Evolutionary conservation across 73 alveolate species (phyloP).

Genomic region (Paramecium sexaurelia): DNA sequence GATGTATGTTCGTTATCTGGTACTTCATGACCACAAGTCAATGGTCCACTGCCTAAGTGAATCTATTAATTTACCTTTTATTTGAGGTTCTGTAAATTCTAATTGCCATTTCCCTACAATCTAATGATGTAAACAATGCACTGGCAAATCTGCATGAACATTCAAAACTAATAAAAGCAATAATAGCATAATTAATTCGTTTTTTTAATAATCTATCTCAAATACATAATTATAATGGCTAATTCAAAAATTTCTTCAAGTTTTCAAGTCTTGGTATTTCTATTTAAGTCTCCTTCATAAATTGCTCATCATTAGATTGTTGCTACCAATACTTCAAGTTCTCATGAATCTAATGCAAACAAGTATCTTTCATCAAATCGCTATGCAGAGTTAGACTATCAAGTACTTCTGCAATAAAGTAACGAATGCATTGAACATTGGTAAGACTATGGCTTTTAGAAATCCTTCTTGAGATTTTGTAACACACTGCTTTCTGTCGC

Average conservation of each 20-base stretch:
- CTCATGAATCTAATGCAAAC: conserved; percentile 5
- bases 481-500: conserved; percentile 53
- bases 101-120: conserved; percentile 35
- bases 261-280: background rate
- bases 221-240: background rate
- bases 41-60: conserved; percentile 50
- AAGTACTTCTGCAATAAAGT: conserved; percentile 1
- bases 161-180: background rate
- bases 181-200: conserved; percentile 12
- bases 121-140: conserved; percentile 32
- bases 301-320: background rate
- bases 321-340: conserved; percentile 32
- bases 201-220: background rate
- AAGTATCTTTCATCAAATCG: background rate
- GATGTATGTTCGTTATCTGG: conserved; percentile 36
- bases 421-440: conserved; percentile 35
- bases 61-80: background rate
- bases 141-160: conserved; percentile 41
- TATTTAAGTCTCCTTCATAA: conserved; percentile 7
- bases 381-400: background rate
- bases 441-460: conserved; percentile 40
- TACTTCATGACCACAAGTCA: conserved; percentile 18
- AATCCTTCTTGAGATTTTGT: conserved; percentile 48
- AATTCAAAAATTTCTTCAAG: conserved; percentile 29
- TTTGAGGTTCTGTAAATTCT: conserved; percentile 23